Base-by-base conservation (phyloP, 1,139 yeast genomes). In the Kazachstania sp. region DNA sequence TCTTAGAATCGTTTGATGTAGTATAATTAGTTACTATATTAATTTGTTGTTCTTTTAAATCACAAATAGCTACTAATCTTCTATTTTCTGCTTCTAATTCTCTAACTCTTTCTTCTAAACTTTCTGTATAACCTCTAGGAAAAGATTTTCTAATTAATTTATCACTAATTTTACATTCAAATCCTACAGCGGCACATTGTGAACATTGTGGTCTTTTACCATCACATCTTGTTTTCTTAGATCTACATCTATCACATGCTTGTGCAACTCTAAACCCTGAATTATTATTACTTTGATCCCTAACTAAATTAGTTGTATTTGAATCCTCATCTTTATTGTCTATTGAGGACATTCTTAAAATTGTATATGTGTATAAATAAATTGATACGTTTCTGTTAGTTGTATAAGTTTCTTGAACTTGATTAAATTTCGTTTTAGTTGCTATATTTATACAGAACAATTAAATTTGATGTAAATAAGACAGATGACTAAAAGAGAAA, bases 181-280 rank as follows among this genome's bases (percentile, higher is more conserved):
- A 78, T 1, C 83, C 84, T 16, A 81, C 83, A 45, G 77, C 72
- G 20, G 72, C 73, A 64, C 92, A 83, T 58, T 81, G 84, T 19
- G 77, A 71, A 61, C 92, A 83, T 52, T 68, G 71, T 12, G 70
- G 70, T 41, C 68, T 52, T 37, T 58, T 62, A 7, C 69, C 68
- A 46, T 66, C 68, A 49, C 71, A 66, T 41, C 65, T 57, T 4
- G 66, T 66, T 67, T 86, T 86, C 63, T 86, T 86, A 41, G 88
- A 84, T 45, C 95, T 70, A 59, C 95, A 86, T 46, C 95, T 65
- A 61, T 86, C 95, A 65, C 95, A 86, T 0, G 95, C 95, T 58
- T 86, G 95, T 0, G 94, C 88, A n/a, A 58, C 59, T 45, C 64
- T 50, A 37, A 43, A 43, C 15, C 26, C 41, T n/a, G 44, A 16